Conservation (phyloP, 1,284 basidiomycete genomes). For the Athelia psychrophila region DNA sequence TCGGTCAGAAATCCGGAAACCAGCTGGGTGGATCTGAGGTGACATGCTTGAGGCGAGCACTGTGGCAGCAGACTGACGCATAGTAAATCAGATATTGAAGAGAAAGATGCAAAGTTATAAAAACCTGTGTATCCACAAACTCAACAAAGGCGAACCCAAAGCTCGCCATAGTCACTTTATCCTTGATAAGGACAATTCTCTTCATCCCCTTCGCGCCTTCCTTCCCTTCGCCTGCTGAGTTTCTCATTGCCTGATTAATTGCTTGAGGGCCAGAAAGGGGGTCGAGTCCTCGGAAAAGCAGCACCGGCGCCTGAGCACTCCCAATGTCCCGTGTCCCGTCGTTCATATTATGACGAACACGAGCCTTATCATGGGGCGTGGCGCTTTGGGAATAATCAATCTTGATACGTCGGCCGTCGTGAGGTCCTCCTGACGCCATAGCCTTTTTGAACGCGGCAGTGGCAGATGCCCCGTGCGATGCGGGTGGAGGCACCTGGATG, state of each 20-base stretch:
- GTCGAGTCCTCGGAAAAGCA: conserved; percentile 87
- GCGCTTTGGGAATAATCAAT: conserved; percentile 88
- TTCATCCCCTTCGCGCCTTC: conserved; percentile 82
- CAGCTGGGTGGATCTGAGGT: conserved; percentile 78
- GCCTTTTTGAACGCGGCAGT: conserved; percentile 67
- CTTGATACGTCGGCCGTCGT: conserved; percentile 78
- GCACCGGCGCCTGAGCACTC: conserved; percentile 71
- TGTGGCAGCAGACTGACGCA: conserved; percentile 60
- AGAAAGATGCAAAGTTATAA: conserved; percentile 11
- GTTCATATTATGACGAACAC: conserved; percentile 63
- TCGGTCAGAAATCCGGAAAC: conserved; percentile 83
- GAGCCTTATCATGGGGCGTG: conserved; percentile 62
- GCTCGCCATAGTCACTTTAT: conserved; percentile 77
- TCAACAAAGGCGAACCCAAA: conserved; percentile 94
- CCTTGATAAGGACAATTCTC: conserved; percentile 83
- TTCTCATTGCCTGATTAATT: conserved; percentile 74
- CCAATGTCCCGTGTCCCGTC: conserved; percentile 95
- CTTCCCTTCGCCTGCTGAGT: conserved; percentile 61
- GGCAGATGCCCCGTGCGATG: conserved; percentile 74
- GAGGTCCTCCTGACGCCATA: conserved; percentile 59
- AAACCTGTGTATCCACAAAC: conserved; percentile 78
- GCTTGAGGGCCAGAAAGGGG: conserved; percentile 83
- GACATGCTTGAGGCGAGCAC: conserved; percentile 82
- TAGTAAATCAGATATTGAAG: conserved; percentile 7
- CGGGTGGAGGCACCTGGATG: conserved; percentile 81